phyloP scores from a whole-genome alignment of 352 stramenopile genomes.

The Phytophthora palmivora region DNA sequence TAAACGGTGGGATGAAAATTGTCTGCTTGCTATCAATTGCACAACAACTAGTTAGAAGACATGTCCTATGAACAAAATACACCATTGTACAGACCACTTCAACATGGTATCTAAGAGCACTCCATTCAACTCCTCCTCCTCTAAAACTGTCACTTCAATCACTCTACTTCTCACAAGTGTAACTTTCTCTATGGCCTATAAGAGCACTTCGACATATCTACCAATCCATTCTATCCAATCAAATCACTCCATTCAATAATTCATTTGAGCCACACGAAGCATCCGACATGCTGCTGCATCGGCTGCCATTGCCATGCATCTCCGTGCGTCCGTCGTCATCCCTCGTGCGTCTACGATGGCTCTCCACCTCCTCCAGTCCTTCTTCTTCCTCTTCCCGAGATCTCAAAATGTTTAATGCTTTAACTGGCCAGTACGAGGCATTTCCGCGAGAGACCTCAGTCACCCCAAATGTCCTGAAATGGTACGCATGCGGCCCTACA shows the following conservation, averaged over 20 bases:
- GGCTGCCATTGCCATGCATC: not conserved
- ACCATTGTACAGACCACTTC: slow-evolving; percentile 4
- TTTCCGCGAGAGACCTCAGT: slow-evolving; percentile 50
- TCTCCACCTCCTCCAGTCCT: slow-evolving; percentile 3
- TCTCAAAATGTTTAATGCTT: slow-evolving; percentile 65
- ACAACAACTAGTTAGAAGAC: too few species aligned
- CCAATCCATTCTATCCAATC: slow-evolving; percentile 2
- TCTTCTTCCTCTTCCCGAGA: slow-evolving; percentile 22
- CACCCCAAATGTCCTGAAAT: slow-evolving; percentile 74
- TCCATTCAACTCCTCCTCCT: too few species aligned
- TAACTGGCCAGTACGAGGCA: slow-evolving; percentile 47
- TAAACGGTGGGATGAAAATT: slow-evolving; percentile 51
- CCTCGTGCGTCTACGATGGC: not conserved
- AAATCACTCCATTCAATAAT: not conserved
- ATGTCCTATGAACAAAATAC: slow-evolving; percentile 21
- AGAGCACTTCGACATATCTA: too few species aligned
- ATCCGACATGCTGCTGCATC: slow-evolving; percentile 9
- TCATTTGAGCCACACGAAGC: slow-evolving; percentile 11
- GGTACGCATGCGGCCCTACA: slow-evolving; percentile 99
- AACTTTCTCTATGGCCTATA: too few species aligned
- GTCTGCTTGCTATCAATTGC: slow-evolving; percentile 42
- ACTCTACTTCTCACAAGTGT: too few species aligned
- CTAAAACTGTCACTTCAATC: too few species aligned
- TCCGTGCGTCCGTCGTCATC: not conserved
- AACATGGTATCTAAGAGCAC: slow-evolving; percentile 3